Evolutionary conservation across 2,329 filamentous ascomycete genomes (phyloP).

Genomic region (Scedosporium dehoogii): DNA sequence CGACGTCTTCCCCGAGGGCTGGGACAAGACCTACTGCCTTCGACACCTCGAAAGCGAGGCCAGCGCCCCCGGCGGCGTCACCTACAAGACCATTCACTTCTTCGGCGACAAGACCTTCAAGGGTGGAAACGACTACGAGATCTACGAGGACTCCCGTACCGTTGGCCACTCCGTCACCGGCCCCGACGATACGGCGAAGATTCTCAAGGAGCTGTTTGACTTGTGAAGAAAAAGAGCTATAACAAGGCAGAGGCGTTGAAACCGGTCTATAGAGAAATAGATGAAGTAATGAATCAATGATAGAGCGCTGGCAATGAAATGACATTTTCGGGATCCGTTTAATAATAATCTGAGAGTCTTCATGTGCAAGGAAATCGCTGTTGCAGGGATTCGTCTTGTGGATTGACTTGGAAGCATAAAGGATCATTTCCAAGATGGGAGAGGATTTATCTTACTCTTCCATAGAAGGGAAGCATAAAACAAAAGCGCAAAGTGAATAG

Average conservation of each 20-base stretch:
- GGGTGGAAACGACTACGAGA: conserved; percentile 94
- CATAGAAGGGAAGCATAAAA: no score
- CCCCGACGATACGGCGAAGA: conserved; percentile 71
- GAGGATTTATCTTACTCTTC: no score
- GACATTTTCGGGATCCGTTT: background rate
- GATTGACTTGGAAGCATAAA: no score
- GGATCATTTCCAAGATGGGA: no score
- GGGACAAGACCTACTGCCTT: conserved; percentile 98
- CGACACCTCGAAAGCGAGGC: conserved; percentile 77
- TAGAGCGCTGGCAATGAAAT: background rate
- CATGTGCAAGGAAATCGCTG: no score
- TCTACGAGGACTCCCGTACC: conserved; percentile 72
- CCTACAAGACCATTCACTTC: conserved; percentile 88
- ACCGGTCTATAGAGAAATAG: background rate
- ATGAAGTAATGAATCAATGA: background rate
- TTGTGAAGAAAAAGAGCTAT: conserved; percentile 30
- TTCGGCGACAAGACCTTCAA: conserved; percentile 92
- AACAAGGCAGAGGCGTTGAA: background rate
- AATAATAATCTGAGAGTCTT: no score
- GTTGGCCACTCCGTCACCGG: conserved; percentile 74
- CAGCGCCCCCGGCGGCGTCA: conserved; percentile 55
- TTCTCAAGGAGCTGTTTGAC: conserved; percentile 73
- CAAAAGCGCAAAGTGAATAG: no score
- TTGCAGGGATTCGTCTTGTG: no score
- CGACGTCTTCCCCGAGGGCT: conserved; percentile 91